Base-by-base conservation (phyloP, 805 yeast genomes). In the Candida sithepensis region DNA sequence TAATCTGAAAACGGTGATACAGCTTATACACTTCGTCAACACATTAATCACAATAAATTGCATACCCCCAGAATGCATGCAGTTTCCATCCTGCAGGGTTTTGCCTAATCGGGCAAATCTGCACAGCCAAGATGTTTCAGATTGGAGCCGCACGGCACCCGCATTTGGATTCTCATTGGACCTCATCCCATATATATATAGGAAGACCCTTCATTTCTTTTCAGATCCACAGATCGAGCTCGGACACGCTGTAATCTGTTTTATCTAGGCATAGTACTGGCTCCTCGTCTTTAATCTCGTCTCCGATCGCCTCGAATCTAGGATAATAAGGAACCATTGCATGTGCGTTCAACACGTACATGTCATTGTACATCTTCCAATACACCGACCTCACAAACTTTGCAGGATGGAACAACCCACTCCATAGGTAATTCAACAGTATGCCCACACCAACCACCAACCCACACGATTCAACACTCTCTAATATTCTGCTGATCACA, bases 351-450 rank as follows among this genome's bases (percentile, higher is more conserved):
- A 84, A 89, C 13, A 87, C 78, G 59, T 91, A 91, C 23, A 90
- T 80, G 37, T 70, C 68, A 58, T 92, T 91, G 70, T 81, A 91
- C 13, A 90, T 63, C 53, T 77, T 82, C 98, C 98, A 94, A 64
- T 85, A 94, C 0, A 94, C 83, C 3, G 67, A 69, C 51, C 99
- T 73, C 0, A 94, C 98, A 58, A 84, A 86, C 47, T 85, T 72
- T 0, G 98, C 97, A 1, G 98, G 96, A 58, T 94, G 98, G 63
- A 90, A 94, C 18, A 94, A 68, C 0, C 99, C 99, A 0, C 84
- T 82, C 85, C 96, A 79, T 0, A 85, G 57, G 64, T 94, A 94
- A 56, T 86, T 82, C 74, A 85, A 63, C 46, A 85, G 71, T 1
- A 81, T 58, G 0, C 96, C 97, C 4, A 79, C 74, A 0, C 99